Evolutionary conservation across 257 asterid species (phyloP).

Genomic region (Ballota nigra): DNA sequence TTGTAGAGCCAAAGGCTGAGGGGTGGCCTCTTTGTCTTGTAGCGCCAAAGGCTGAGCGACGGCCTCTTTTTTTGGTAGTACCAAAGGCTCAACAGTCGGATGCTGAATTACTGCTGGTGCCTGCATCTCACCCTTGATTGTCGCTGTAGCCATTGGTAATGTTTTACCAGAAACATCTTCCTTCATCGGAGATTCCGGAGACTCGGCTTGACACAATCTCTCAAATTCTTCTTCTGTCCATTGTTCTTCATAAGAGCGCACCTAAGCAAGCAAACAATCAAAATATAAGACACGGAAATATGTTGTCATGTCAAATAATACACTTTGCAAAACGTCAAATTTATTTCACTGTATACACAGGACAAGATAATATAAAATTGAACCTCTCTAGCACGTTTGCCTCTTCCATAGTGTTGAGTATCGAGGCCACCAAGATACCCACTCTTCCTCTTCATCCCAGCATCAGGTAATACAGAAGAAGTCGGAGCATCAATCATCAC

Average conservation of each 20-base stretch:
- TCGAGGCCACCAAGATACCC: slow-evolving; percentile 84
- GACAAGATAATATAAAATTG: slow-evolving; percentile 23
- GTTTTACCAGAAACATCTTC: slow-evolving; percentile 54
- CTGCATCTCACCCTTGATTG: slow-evolving; percentile 42
- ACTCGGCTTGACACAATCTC: slow-evolving; percentile 78
- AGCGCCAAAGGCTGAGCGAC: neutral
- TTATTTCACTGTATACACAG: neutral
- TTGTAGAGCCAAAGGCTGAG: neutral
- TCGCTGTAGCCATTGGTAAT: slow-evolving; percentile 34
- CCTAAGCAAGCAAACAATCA: slow-evolving; percentile 46
- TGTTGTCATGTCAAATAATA: neutral
- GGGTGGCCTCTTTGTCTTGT: slow-evolving; percentile 2
- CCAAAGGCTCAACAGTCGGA: slow-evolving; percentile 35
- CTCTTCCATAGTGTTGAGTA: slow-evolving; percentile 96
- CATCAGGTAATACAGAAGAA: slow-evolving; percentile 40
- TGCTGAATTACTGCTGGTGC: slow-evolving; percentile 26
- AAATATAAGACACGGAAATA: slow-evolving; percentile 13
- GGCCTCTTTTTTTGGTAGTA: neutral
- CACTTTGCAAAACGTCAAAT: slow-evolving; percentile 9
- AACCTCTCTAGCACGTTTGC: slow-evolving; percentile 99
- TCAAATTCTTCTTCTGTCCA: slow-evolving; percentile 99
- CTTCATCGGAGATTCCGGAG: slow-evolving; percentile 73
- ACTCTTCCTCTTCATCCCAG: slow-evolving; percentile 76
- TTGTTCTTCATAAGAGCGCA: slow-evolving; percentile 97
- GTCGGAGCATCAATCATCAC: slow-evolving; percentile 71